Conservation (phyloP, 2,329 filamentous ascomycete species). For the Ophiostoma sp. region DNA sequence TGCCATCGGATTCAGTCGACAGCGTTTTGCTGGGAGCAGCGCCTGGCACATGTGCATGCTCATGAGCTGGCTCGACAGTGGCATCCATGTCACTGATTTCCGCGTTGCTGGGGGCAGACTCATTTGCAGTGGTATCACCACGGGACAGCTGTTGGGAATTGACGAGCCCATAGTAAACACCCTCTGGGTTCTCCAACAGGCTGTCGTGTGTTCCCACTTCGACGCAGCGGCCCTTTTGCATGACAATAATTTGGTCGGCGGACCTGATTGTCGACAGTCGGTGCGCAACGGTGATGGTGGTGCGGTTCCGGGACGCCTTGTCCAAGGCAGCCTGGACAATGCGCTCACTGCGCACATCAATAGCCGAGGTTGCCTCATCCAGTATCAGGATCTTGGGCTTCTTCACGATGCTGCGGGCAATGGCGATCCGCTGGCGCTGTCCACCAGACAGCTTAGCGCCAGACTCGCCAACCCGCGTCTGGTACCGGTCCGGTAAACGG, state of each 20-base stretch:
- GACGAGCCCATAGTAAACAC: constrained; percentile 32
- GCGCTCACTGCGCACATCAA: constrained; percentile 63
- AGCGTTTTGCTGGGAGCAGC: background rate
- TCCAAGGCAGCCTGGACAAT: constrained; percentile 61
- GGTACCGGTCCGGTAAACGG: constrained; percentile 30
- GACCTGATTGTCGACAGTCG: constrained; percentile 67
- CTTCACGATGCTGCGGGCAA: constrained; percentile 65
- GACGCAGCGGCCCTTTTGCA: constrained; percentile 62
- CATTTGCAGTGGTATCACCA: background rate
- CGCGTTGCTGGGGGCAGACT: background rate
- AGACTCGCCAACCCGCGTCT: constrained; percentile 30
- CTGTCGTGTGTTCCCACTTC: constrained; percentile 71
- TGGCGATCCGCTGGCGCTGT: constrained; percentile 67
- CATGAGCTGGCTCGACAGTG: background rate
- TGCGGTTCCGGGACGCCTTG: constrained; percentile 59
- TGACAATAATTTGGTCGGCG: constrained; percentile 71
- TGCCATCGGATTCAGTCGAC: background rate
- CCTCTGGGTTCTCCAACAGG: constrained; percentile 53
- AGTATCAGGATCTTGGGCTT: constrained; percentile 62
- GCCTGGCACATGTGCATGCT: background rate
- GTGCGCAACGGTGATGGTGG: constrained; percentile 86
- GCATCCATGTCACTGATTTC: background rate
- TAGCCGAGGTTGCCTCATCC: constrained; percentile 63
- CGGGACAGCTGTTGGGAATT: background rate
- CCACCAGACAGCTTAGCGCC: constrained; percentile 59